Evolutionary conservation across 331 rosid genomes (phyloP), one percentile per base, ranked within the genome.

Genomic region (Rosa hybrid): DNA sequence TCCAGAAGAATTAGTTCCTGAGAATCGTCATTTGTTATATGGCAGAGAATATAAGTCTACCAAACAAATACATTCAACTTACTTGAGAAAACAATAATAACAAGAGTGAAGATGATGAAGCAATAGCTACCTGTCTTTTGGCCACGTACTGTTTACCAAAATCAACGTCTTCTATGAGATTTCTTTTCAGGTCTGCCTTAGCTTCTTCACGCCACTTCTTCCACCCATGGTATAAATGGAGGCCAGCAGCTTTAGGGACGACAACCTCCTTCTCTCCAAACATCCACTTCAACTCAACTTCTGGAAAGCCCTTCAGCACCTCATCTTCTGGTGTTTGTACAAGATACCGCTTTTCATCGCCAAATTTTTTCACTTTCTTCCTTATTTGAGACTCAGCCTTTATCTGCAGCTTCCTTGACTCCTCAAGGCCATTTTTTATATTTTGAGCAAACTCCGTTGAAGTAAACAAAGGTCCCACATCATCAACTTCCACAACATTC

Each of bases 161-260:
- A 38, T 91, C 92, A 71, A 83, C 80, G 79, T 93, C 83, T 84
- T 87, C 90, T 78, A 93, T 78, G 23, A 93, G 80, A 68, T 84
- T 93, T 77, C 87, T 81, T 80, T 93, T 93, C 39, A 93, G 82
- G 80, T 88, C 90, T 76, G 91, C 88, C 87, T 93, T 93, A 34
- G 92, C 90, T 86, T 93, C 93, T 83, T 91, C 92, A 14, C 94
- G 97, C 98, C 97, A 93, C 83, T 91, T 90, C 89, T 91, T 93
- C 98, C 98, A 93, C 82, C 98, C 92, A 87, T 91, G 97, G 84
- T 84, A 93, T 86, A 93, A 84, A 82, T 90, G 97, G 78, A 90
- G 88, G 78, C 92, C 81, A 74, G 84, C 75, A 87, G 98, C 97
- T 78, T 90, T 93, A 70, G 98, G 98, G 82, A 87, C 92, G 54